Base-by-base conservation (phyloP, 805 yeast genomes). In the Lachancea sp. region DNA sequence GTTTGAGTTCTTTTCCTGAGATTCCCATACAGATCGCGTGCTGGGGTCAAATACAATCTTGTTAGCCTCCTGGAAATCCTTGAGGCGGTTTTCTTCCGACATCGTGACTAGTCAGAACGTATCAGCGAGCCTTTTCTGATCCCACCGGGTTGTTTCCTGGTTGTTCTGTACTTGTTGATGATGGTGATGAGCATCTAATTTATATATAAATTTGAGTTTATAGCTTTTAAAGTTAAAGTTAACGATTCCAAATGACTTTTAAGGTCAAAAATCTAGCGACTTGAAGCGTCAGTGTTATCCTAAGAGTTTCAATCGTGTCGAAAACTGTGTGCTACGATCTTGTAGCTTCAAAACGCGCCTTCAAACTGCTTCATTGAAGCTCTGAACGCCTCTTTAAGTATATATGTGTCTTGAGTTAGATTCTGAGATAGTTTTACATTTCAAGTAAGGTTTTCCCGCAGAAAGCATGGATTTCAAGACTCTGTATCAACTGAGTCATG, bases 21-120 rank as follows among this genome's bases (percentile, higher is more conserved):
- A 54, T 40, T 65, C 68, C 69, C 69, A 65, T 9, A 65, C 67
- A 41, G 64, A 65, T 48, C 67, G 57, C 32, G 69, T 62, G 39
- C 58, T 63, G 16, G 67, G 63, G 41, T 62, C 66, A 47, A 65
- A 65, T 3, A 65, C 62, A 22, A 63, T 58, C 49, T 58, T 60
- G 38, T 65, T 65, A 15, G 62, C 62, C 46, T 63, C 59, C 44
- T 62, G 59, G 44, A 65, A 65, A 30, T 63, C 65, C 41, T 60
- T 57, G 36, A 65, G 43, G 40, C 67, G 58, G 37, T 52, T 53
- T 34, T 61, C 60, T 15, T 64, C 67, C 36, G 63, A 51, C 68
- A 63, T 63, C 15, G 19, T 12, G 19, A 3, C 15, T 11, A 5
- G 26, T 32, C 9, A 13, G 31, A 29, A 12, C 31, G 5, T 11